These are phyloP conservation scores for Exobasidium cylindrosporum DNA, from an alignment of 1,284 basidiomycete species.

Conservation along the genomic window DNA sequence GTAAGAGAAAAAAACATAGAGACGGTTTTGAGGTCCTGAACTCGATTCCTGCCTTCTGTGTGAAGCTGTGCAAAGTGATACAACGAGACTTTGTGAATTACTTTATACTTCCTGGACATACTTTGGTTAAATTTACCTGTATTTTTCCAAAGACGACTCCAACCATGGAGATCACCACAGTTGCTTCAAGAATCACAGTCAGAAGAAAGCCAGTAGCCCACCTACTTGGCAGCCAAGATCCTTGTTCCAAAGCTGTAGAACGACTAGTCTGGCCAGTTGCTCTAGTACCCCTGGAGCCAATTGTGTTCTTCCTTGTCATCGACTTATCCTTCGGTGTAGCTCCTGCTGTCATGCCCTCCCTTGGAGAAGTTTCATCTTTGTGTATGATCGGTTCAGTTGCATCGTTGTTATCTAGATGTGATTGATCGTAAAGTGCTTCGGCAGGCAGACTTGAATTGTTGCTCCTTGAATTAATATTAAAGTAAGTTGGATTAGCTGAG, in stretches of 20 bases:
- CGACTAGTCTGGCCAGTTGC: not conserved
- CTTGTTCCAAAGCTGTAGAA: not conserved
- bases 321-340: too few species aligned
- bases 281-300: not conserved
- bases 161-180: slow-evolving; percentile 35
- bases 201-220: slow-evolving; percentile 22
- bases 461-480: too few species aligned
- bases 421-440: too few species aligned
- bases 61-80: not conserved
- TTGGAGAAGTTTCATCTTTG: slow-evolving; percentile 3
- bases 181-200: slow-evolving; percentile 28
- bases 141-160: slow-evolving; percentile 37
- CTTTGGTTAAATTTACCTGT: slow-evolving; percentile 1
- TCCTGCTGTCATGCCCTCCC: not conserved
- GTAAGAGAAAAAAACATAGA: slow-evolving; percentile 43
- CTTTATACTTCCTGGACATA: not conserved
- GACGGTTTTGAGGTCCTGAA: slow-evolving; percentile 45
- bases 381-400: too few species aligned
- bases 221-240: not conserved
- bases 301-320: not conserved
- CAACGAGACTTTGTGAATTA: too few species aligned
- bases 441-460: too few species aligned
- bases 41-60: slow-evolving; percentile 8
- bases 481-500: too few species aligned
- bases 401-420: too few species aligned